Conservation (phyloP, 2,329 filamentous ascomycete genomes). For the Trichoderma simmonsii region DNA sequence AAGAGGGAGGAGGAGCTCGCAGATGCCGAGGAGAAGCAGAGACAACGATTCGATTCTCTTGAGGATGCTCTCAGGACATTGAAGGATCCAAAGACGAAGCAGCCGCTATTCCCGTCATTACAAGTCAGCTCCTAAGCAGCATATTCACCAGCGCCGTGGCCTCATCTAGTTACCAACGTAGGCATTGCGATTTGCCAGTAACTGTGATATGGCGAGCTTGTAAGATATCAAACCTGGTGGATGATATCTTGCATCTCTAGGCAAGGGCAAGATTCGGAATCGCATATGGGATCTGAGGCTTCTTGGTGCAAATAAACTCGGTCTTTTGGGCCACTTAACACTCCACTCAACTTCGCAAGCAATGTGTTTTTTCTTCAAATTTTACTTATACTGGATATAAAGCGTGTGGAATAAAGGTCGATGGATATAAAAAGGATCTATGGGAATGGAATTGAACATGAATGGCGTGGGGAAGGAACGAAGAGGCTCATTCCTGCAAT, state of each 20-base stretch:
- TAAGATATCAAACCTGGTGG: not conserved
- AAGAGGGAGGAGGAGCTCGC: constrained; percentile 49
- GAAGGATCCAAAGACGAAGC: constrained; percentile 56
- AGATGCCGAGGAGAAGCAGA: constrained; percentile 43
- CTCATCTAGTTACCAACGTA: not conserved
- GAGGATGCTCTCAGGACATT: constrained; percentile 52
- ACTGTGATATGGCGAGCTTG: not conserved
- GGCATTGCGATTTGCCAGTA: not conserved
- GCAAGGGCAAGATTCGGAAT: not conserved
- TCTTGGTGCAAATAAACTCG: not conserved
- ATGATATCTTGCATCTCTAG: not conserved
- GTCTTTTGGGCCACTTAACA: not conserved
- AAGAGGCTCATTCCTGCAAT: not conserved
- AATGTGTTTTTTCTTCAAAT: not conserved
- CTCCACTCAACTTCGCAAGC: not conserved
- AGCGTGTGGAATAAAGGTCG: not conserved
- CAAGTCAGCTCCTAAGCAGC: constrained; percentile 22
- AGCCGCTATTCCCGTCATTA: constrained; percentile 46
- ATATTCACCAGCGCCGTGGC: not conserved
- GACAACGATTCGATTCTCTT: constrained; percentile 48
- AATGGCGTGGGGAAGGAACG: not conserved
- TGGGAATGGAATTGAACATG: not conserved
- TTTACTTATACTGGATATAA: not conserved
- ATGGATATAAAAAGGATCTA: not conserved
- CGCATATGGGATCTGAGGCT: too few relatives aligned